Evolutionary conservation across 257 asterid genomes (phyloP).

Genomic region (Misopates orontium): DNA sequence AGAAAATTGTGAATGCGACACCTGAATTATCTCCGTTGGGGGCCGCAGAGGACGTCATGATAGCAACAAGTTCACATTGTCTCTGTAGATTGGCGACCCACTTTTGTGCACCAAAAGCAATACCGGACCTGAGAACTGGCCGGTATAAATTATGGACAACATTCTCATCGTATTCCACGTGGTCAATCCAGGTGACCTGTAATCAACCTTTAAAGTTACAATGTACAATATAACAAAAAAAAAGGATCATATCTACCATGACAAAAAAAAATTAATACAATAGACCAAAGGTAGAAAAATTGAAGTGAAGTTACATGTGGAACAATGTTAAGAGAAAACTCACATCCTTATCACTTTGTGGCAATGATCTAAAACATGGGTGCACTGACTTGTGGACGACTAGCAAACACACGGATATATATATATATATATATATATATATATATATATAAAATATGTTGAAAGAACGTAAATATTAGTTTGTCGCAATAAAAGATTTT

Average conservation of each 20-base stretch:
- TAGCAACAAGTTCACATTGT: conserved; percentile 59
- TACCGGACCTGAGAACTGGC: conserved; percentile 71
- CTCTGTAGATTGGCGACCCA: conserved; percentile 71
- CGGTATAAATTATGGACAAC: conserved; percentile 51
- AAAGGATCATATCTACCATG: neutral
- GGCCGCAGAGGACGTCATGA: conserved; percentile 45
- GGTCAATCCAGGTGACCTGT: conserved; percentile 91
- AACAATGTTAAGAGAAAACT: too few relatives aligned
- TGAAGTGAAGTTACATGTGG: too few relatives aligned
- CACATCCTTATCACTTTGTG: too few relatives aligned
- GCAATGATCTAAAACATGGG: too few relatives aligned
- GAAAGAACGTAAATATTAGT: too few relatives aligned
- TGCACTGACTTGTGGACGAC: too few relatives aligned
- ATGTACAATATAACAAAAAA: conserved; percentile 3
- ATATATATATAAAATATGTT: too few relatives aligned
- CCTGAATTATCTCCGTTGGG: conserved; percentile 57
- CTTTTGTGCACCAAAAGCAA: conserved; percentile 77
- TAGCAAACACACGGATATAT: too few relatives aligned
- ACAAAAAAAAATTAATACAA: too few relatives aligned
- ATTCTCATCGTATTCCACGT: conserved; percentile 65
- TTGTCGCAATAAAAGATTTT: too few relatives aligned
- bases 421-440: too few relatives aligned
- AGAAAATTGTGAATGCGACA: conserved; percentile 20
- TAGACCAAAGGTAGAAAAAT: too few relatives aligned
- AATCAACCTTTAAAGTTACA: conserved; percentile 13